Conservation (phyloP, 140 eudicot genomes). For the Erigeron philadelphicus region DNA sequence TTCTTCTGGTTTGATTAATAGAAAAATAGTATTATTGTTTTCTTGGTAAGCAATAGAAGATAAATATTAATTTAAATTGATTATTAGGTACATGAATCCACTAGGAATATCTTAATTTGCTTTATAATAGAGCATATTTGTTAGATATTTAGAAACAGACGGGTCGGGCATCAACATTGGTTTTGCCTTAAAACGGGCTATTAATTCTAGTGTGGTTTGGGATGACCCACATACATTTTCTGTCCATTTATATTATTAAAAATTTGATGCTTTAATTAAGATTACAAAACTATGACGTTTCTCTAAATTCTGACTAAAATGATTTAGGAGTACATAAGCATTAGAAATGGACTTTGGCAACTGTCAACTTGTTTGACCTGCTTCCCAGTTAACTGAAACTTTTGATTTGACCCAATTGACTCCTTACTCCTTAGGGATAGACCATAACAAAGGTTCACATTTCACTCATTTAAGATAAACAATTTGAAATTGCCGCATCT, state of each 20-base stretch:
- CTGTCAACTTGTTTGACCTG: not conserved
- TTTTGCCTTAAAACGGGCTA: too few species aligned
- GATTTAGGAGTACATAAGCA: not conserved
- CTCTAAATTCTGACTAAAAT: not conserved
- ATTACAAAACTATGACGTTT: too few species aligned
- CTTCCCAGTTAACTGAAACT: not conserved
- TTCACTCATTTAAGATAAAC: not conserved
- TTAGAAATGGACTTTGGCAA: not conserved
- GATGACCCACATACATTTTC: too few species aligned
- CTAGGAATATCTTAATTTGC: too few species aligned
- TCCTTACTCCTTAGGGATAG: not conserved
- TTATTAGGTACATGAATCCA: not conserved
- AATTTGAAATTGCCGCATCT: not conserved
- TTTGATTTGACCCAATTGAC: not conserved
- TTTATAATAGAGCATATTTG: too few species aligned
- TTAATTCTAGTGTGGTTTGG: too few species aligned
- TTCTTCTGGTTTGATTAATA: constrained; percentile 47
- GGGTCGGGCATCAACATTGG: too few species aligned
- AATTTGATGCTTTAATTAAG: too few species aligned
- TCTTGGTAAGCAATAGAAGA: constrained; percentile 26
- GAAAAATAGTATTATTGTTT: not conserved
- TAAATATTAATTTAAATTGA: not conserved
- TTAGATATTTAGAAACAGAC: too few species aligned
- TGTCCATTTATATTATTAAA: too few species aligned
- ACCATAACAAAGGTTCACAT: not conserved